A percentile compares a stretch with the other conserved stretches of the same genome.
Conservation (phyloP, 139 green algal genomes). For the Chlorella sp. region DNA sequence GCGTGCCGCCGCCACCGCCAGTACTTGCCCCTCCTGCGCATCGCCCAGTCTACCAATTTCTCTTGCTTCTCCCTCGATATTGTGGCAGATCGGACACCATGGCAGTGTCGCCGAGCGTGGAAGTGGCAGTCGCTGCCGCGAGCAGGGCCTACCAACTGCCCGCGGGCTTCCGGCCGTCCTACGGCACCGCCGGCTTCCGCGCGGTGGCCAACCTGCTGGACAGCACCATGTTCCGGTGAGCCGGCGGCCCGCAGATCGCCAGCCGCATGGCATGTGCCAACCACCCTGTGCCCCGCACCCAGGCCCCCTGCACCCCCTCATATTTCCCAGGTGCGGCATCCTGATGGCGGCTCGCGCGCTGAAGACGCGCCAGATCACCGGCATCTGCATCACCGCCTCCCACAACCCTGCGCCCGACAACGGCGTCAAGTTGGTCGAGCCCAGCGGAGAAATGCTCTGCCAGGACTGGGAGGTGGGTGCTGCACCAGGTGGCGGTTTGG, state of each 20-base stretch:
- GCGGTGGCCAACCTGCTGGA: conserved; percentile 67
- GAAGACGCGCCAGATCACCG: conserved; percentile 57
- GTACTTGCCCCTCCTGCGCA: too few relatives aligned
- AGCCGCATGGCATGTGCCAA: neutral
- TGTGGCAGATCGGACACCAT: neutral
- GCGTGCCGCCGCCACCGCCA: too few relatives aligned
- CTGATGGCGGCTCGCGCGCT: conserved; percentile 78
- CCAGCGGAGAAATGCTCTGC: conserved; percentile 80
- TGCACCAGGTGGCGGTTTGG: too few relatives aligned
- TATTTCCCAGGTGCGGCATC: conserved; percentile 81
- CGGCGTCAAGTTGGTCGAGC: conserved; percentile 96
- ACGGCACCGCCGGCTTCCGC: conserved; percentile 96
- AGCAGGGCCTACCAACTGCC: conserved; percentile 16
- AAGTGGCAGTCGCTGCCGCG: neutral
- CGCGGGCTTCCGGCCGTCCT: conserved; percentile 60
- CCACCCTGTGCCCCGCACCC: neutral
- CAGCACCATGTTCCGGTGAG: conserved; percentile 89
- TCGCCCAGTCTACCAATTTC: neutral
- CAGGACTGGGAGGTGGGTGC: conserved; percentile 59
- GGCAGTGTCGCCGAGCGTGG: conserved; percentile 11
- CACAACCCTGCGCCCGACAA: conserved; percentile 97
- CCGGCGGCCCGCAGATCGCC: neutral
- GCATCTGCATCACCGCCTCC: conserved; percentile 96
- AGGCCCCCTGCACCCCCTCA: neutral
- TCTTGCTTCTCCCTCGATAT: too few relatives aligned